phyloP scores from a whole-genome alignment of 2,329 filamentous ascomycete species.

The Botrytis paeoniae region DNA sequence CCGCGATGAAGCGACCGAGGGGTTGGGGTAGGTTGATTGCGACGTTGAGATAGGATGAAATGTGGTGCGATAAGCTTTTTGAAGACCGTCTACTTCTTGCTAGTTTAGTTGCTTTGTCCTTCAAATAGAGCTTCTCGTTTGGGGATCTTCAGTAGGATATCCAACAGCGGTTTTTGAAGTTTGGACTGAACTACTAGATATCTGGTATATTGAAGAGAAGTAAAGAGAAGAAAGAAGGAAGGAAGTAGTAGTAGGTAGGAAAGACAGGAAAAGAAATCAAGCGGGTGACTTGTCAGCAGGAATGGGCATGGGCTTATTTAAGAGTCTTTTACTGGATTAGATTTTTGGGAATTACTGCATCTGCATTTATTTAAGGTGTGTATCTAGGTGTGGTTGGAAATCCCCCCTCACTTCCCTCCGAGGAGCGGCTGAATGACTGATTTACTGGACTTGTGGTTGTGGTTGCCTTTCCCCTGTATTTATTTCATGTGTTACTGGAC shows the following conservation, averaged over 20 bases:
- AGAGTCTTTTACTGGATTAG: conserved; percentile 18
- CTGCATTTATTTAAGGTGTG: not conserved
- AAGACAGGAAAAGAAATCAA: conserved; percentile 1
- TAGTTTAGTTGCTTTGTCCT: too few species aligned
- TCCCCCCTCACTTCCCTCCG: not conserved
- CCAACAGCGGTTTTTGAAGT: too few species aligned
- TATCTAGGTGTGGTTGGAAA: not conserved
- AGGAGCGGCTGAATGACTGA: conserved; percentile 9
- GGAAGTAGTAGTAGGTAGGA: not conserved
- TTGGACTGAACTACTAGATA: not conserved
- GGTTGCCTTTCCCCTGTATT: not conserved
- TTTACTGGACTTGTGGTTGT: not conserved
- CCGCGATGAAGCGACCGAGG: conserved; percentile 14
- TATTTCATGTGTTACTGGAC: not conserved
- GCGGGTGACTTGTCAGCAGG: conserved; percentile 31
- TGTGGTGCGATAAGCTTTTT: conserved; percentile 12
- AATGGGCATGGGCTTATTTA: conserved; percentile 33
- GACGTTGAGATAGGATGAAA: conserved; percentile 4
- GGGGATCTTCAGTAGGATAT: not conserved
- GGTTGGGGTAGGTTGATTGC: not conserved
- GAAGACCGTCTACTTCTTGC: not conserved
- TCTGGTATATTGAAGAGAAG: not conserved
- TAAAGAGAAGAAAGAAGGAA: not conserved
- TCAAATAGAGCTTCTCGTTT: not conserved
- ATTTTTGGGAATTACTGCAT: not conserved